phyloP scores from a whole-genome alignment of 768 basidiomycete species.

The Suillus americanus region DNA sequence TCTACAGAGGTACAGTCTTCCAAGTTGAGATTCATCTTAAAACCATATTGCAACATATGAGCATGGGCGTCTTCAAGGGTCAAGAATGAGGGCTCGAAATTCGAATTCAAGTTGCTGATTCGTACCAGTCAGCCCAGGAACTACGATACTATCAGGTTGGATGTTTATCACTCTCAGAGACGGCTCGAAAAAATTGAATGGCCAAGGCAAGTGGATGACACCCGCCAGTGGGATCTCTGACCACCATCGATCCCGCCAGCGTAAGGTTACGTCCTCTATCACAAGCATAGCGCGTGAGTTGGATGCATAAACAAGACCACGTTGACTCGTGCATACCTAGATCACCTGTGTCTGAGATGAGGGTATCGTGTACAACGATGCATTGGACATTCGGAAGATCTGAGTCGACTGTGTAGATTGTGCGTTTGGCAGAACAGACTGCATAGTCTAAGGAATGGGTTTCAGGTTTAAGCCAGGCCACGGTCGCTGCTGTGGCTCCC shows the following conservation, averaged over 20 bases:
- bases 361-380: conserved; percentile 50
- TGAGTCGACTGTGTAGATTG: conserved; percentile 72
- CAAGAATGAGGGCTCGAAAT: neutral
- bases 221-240: neutral
- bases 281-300: conserved; percentile 14
- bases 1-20: conserved; percentile 54
- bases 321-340: conserved; percentile 37
- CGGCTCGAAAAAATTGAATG: conserved; percentile 18
- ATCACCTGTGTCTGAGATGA: conserved; percentile 48
- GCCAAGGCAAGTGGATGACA: conserved; percentile 25
- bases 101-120: neutral
- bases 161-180: conserved; percentile 25
- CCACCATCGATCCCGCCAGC: conserved; percentile 19
- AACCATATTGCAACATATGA: conserved; percentile 72
- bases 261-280: conserved; percentile 24
- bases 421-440: conserved; percentile 51
- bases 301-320: neutral
- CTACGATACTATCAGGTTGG: conserved; percentile 45
- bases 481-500: neutral
- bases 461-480: neutral
- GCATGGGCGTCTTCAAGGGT: conserved; percentile 67
- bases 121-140: conserved; percentile 74
- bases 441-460: conserved; percentile 39
- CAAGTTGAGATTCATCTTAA: conserved; percentile 62
- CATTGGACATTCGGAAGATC: conserved; percentile 55